These are phyloP conservation scores for Starmerella apicola DNA, from an alignment of 805 yeast genomes.

Conservation along the genomic window DNA sequence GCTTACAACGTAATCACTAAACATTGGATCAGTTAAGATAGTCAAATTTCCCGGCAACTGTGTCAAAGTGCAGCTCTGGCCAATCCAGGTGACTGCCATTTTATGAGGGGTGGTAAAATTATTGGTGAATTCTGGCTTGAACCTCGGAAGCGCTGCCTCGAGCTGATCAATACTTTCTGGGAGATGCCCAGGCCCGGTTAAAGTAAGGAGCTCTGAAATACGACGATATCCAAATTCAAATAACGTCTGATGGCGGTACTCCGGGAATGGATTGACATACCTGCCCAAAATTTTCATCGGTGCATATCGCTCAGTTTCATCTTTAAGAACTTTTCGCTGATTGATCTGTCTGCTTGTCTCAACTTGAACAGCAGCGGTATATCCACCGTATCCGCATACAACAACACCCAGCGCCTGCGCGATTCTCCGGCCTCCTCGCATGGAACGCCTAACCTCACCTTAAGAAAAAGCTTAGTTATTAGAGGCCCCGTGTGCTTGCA, in stretches of 20 bases:
- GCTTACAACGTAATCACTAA: slow-evolving; percentile 51
- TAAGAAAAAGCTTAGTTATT: not conserved
- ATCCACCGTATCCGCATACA: slow-evolving; percentile 19
- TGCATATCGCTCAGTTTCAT: slow-evolving; percentile 18
- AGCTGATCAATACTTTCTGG: slow-evolving; percentile 39
- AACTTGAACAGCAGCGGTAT: slow-evolving; percentile 14
- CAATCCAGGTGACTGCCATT: slow-evolving; percentile 75
- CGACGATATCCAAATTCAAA: slow-evolving; percentile 74
- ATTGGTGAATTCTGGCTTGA: slow-evolving; percentile 38
- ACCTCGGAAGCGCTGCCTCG: slow-evolving; percentile 45
- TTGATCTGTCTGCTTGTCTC: slow-evolving; percentile 14
- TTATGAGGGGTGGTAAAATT: slow-evolving; percentile 10
- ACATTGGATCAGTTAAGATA: slow-evolving; percentile 76
- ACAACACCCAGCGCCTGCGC: slow-evolving; percentile 4
- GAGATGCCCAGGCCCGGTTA: slow-evolving; percentile 45
- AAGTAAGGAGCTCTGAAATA: slow-evolving; percentile 54
- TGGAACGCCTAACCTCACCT: not conserved
- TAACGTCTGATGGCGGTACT: slow-evolving; percentile 79
- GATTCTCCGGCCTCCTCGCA: slow-evolving; percentile 1
- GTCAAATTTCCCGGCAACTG: slow-evolving; percentile 55
- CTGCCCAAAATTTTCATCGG: slow-evolving; percentile 38
- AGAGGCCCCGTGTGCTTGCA: no score
- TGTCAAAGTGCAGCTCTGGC: slow-evolving; percentile 74
- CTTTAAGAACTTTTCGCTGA: slow-evolving; percentile 12
- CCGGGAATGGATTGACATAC: slow-evolving; percentile 81